phyloP scores from a whole-genome alignment of 2,329 filamentous ascomycete genomes.

The Ceratocystis colombiana region DNA sequence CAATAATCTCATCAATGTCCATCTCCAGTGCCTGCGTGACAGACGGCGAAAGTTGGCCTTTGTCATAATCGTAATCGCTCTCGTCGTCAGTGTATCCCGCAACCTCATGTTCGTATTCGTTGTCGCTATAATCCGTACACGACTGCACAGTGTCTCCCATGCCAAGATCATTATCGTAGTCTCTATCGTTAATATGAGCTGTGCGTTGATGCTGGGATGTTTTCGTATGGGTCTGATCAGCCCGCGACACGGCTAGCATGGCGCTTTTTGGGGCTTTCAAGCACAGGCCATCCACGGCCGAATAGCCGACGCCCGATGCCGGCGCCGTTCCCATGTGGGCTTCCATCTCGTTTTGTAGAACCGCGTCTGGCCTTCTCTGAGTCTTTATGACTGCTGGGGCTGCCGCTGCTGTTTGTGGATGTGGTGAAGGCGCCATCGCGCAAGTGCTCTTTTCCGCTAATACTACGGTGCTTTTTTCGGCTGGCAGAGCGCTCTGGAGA shows the following conservation, averaged over 20 bases:
- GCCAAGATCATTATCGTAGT: slow-evolving; percentile 13
- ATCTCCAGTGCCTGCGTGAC: slow-evolving; percentile 21
- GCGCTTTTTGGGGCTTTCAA: slow-evolving; percentile 23
- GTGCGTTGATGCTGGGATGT: background rate
- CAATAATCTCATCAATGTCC: slow-evolving; percentile 23
- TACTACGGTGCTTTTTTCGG: slow-evolving; percentile 8
- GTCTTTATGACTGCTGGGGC: slow-evolving; percentile 2
- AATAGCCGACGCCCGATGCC: slow-evolving; percentile 17
- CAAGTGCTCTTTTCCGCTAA: background rate
- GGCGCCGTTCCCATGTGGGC: background rate
- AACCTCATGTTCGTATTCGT: slow-evolving; percentile 13
- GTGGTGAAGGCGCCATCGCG: slow-evolving; percentile 2
- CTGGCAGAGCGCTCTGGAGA: slow-evolving; percentile 13
- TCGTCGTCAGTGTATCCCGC: slow-evolving; percentile 1
- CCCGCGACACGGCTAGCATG: slow-evolving; percentile 16
- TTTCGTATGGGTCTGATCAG: background rate
- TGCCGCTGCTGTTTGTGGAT: background rate
- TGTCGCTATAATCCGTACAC: background rate
- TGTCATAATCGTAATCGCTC: slow-evolving; percentile 6
- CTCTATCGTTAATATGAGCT: background rate
- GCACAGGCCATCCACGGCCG: slow-evolving; percentile 13
- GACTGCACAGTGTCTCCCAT: background rate
- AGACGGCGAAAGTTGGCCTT: slow-evolving; percentile 13
- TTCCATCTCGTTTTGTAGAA: slow-evolving; percentile 14
- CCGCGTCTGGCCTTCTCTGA: slow-evolving; percentile 7